Base-by-base conservation (phyloP, 2,329 filamentous ascomycete species). In the Aspergillus sp. region DNA sequence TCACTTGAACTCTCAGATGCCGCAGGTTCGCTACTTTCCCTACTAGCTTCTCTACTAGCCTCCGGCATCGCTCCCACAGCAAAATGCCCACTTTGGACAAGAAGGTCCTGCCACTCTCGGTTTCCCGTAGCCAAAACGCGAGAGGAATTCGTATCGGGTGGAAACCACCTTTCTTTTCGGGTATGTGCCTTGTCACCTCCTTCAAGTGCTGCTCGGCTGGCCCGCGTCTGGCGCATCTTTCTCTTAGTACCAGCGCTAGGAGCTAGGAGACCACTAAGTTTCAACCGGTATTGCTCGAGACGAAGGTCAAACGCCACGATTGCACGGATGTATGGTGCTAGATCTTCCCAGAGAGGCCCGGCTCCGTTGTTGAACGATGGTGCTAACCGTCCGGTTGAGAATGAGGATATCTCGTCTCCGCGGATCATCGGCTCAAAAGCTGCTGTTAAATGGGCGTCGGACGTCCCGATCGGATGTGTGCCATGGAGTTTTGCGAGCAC, bases 311-410 rank as follows among this genome's bases (percentile, higher is more conserved):
- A 86, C 0, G 82, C 75, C 2, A 91, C 82, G 49, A 98, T 97
- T 34, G 78, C 76, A 7, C 94, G 85, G n/a, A 97, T 79, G 63
- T 88, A 97, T 0, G 94, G 93, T 0, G 89, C 90, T 2, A 97
- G 73, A 52, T 98, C 93, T 8, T 83, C 71, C 0, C 79, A 76
- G 30, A 95, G 80, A 19, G 83, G 72, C 0, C 67, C 64, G 57
- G 85, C 70, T 0, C 81, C 81, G 39, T 86, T 80, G 57, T 95
- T 88, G 54, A 95, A 88, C 0, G 85, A 81, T 0, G 87, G 90
- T 0, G 85, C 63, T 43, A 65, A 55, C 9, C 67, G 66, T 7
- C 64, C 66, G 26, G 58, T 61, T 9, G 64, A 47, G 12, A 19
- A 19, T 19, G 65, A 58, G 33, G 64, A 60, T 4, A 61, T 57